A percentile compares a stretch with the other conserved stretches of the same genome.
These are phyloP conservation scores for Microsporum ferrugineum DNA, from an alignment of 2,329 filamentous ascomycete species.

Conservation along the genomic window DNA sequence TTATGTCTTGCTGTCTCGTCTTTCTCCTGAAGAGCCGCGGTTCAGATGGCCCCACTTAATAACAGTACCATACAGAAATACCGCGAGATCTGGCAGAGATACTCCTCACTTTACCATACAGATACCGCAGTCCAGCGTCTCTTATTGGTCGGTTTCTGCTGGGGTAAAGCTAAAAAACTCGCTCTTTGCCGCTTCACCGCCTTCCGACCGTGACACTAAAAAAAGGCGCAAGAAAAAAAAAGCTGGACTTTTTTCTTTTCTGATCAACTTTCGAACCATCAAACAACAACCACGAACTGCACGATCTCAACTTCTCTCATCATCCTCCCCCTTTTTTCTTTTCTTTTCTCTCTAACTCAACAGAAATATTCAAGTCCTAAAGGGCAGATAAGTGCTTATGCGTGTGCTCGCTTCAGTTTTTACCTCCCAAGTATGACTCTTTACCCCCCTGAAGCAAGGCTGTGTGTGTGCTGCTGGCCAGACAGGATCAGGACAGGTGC, in stretches of 20 bases:
- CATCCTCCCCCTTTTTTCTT: not conserved
- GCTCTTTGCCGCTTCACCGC: constrained; percentile 5
- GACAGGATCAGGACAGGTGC: constrained; percentile 4
- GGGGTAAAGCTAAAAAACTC: not conserved
- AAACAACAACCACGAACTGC: not conserved
- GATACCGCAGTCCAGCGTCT: not conserved
- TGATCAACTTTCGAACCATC: not conserved
- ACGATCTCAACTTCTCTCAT: not conserved
- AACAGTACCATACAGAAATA: not conserved
- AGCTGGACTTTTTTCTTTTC: not conserved
- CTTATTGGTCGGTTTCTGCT: not conserved
- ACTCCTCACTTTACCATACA: not conserved
- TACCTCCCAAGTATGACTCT: constrained; percentile 63
- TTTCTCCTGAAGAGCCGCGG: not conserved
- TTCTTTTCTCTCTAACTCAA: constrained; percentile 11
- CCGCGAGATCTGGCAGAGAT: not conserved
- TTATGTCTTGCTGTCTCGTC: not conserved
- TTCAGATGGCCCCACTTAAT: not conserved
- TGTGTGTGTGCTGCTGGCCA: not conserved
- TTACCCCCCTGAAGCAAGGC: not conserved
- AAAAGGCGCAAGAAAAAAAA: not conserved
- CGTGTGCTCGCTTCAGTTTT: constrained; percentile 73
- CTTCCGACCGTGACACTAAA: not conserved
- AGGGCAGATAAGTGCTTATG: constrained; percentile 57
- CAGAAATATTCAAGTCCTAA: constrained; percentile 24